These are phyloP conservation scores for Epichloe gansuensis DNA, from an alignment of 2,329 filamentous ascomycete species.

Conservation along the genomic window DNA sequence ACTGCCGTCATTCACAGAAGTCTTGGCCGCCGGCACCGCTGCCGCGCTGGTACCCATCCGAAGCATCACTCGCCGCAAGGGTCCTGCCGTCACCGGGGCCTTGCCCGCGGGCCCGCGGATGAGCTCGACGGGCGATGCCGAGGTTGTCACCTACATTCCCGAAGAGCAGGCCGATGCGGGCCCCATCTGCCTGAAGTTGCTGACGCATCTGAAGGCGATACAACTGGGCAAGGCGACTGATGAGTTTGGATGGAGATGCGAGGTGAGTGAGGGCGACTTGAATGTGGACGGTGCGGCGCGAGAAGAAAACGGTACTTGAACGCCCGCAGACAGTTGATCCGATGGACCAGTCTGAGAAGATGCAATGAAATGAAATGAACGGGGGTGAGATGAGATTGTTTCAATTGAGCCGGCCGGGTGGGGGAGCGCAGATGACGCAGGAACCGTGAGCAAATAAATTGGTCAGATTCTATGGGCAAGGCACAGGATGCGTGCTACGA, in stretches of 20 bases:
- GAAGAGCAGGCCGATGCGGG: slow-evolving; percentile 56
- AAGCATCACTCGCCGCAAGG: slow-evolving; percentile 62
- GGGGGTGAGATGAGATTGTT: neutral
- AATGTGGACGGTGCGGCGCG: slow-evolving; percentile 22
- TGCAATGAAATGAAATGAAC: neutral
- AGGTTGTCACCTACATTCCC: slow-evolving; percentile 44
- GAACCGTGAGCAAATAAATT: too few relatives aligned
- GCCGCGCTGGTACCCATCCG: slow-evolving; percentile 85
- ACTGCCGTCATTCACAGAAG: slow-evolving; percentile 48
- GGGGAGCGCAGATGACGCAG: too few relatives aligned
- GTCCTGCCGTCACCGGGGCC: slow-evolving; percentile 3
- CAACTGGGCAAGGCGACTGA: slow-evolving; percentile 74
- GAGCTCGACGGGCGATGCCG: slow-evolving; percentile 23
- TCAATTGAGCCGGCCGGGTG: neutral
- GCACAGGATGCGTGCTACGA: too few relatives aligned
- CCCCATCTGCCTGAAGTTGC: slow-evolving; percentile 57
- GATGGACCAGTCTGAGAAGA: slow-evolving; percentile 15
- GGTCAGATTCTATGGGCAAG: too few relatives aligned
- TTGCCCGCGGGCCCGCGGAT: slow-evolving; percentile 26
- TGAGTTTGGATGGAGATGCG: slow-evolving; percentile 57
- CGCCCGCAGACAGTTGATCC: slow-evolving; percentile 19
- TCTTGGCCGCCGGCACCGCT: slow-evolving; percentile 86
- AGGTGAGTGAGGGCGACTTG: slow-evolving; percentile 33
- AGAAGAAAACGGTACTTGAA: slow-evolving; percentile 11
- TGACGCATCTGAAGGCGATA: slow-evolving; percentile 70